Conservation (phyloP, 2,329 filamentous ascomycete species). For the Hansfordia pulvinata region DNA sequence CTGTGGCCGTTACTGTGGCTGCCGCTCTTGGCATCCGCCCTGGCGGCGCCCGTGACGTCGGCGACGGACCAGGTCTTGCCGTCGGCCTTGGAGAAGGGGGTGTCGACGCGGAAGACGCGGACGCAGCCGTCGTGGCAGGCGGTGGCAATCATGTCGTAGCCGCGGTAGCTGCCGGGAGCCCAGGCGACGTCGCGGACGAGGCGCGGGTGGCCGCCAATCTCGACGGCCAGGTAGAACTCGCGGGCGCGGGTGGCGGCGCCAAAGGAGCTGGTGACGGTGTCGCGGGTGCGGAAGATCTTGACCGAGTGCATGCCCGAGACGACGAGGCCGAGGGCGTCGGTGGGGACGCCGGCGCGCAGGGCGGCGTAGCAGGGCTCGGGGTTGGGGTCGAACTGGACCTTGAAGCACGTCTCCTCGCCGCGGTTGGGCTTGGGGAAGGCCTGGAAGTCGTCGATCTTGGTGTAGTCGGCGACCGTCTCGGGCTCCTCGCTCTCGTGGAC, state of each 20-base stretch:
- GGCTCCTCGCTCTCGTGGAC: constrained; percentile 79
- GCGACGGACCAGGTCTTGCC: constrained; percentile 34
- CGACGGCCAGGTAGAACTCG: constrained; percentile 74
- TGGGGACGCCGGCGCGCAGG: constrained; percentile 66
- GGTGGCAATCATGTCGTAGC: constrained; percentile 81
- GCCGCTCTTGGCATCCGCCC: constrained; percentile 17
- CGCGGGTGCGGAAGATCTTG: constrained; percentile 66
- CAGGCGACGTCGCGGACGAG: constrained; percentile 82
- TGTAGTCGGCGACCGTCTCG: constrained; percentile 67
- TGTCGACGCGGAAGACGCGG: constrained; percentile 72
- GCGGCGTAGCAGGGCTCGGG: constrained; percentile 67
- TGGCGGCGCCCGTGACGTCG: constrained; percentile 26
- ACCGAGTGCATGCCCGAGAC: constrained; percentile 78
- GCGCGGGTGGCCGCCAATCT: constrained; percentile 58
- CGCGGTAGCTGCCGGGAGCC: constrained; percentile 82
- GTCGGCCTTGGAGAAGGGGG: constrained; percentile 32
- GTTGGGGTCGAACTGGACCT: constrained; percentile 79
- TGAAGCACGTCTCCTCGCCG: constrained; percentile 79
- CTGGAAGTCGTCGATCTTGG: constrained; percentile 60
- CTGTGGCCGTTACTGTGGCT: no score
- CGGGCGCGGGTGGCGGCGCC: constrained; percentile 45
- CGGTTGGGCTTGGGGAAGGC: constrained; percentile 58
- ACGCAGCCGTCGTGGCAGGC: constrained; percentile 87
- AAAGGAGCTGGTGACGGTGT: constrained; percentile 36
- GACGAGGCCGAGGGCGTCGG: constrained; percentile 66